A percentile compares a stretch with the other conserved stretches of the same genome.
Evolutionary conservation across 805 yeast genomes (phyloP).

Genomic region (Priceomyces castillae): DNA sequence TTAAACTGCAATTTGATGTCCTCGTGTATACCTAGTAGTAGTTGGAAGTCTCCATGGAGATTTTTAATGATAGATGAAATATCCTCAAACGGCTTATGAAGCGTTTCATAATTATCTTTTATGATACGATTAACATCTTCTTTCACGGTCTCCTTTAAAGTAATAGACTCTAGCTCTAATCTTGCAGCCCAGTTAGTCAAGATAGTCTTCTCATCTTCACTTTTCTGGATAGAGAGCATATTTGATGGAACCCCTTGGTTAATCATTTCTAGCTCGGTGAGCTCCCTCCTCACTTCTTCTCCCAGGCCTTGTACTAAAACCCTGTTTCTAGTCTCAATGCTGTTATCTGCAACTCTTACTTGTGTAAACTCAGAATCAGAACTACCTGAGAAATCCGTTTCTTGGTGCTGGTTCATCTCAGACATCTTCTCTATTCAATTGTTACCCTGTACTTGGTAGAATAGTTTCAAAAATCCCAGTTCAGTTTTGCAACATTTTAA

Average conservation of each 20-base stretch:
- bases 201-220: conserved; percentile 3
- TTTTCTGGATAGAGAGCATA: not conserved
- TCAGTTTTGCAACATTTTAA: conserved; percentile 3
- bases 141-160: conserved; percentile 18
- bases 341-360: not conserved
- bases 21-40: not conserved
- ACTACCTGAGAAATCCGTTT: conserved; percentile 23
- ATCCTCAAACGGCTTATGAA: not conserved
- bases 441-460: not conserved
- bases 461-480: not conserved
- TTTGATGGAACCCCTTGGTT: not conserved
- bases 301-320: not conserved
- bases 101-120: conserved; percentile 3
- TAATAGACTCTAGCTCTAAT: conserved; percentile 28
- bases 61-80: not conserved
- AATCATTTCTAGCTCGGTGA: not conserved
- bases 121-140: conserved; percentile 7
- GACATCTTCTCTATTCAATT: not conserved
- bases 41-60: not conserved
- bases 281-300: not conserved
- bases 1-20: not conserved
- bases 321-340: not conserved
- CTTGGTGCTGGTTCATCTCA: conserved; percentile 10
- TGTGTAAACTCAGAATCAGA: conserved; percentile 11
- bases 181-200: conserved; percentile 29